A percentile compares a stretch with the other conserved stretches of the same genome.
Conservation (phyloP, 768 basidiomycete genomes). For the Leccinum incarnatum region DNA sequence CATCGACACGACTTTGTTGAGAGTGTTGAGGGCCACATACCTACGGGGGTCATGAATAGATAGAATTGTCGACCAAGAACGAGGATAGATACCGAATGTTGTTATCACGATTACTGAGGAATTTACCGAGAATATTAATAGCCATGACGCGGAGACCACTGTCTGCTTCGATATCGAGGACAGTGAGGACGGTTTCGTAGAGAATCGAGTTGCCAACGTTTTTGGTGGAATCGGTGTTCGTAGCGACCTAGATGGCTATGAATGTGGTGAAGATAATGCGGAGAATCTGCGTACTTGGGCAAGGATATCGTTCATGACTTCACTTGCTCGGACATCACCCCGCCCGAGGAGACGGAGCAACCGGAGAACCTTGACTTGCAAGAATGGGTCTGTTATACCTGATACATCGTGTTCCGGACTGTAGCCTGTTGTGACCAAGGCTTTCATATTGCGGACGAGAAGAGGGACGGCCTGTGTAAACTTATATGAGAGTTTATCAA, state of each 20-base stretch:
- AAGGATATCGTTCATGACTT: slow-evolving; percentile 97
- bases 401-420: slow-evolving; percentile 99
- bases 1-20: slow-evolving; percentile 97
- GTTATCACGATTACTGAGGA: slow-evolving; percentile 95
- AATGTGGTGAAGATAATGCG: not conserved
- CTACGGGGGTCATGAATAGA: slow-evolving; percentile 39
- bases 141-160: slow-evolving; percentile 97
- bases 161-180: slow-evolving; percentile 97
- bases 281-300: slow-evolving; percentile 63
- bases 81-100: slow-evolving; percentile 81
- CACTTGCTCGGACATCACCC: slow-evolving; percentile 83
- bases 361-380: slow-evolving; percentile 90
- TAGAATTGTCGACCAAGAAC: not conserved
- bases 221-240: slow-evolving; percentile 96
- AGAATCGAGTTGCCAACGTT: slow-evolving; percentile 98
- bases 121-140: slow-evolving; percentile 98
- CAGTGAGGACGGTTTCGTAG: slow-evolving; percentile 95
- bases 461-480: slow-evolving; percentile 75
- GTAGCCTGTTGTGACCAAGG: slow-evolving; percentile 92
- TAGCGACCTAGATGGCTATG: slow-evolving; percentile 71
- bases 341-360: slow-evolving; percentile 85
- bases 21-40: slow-evolving; percentile 95
- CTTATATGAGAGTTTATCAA: slow-evolving; percentile 6
- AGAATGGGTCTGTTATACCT: slow-evolving; percentile 97
- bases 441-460: slow-evolving; percentile 93